A percentile compares a stretch with the other conserved stretches of the same genome.
Evolutionary conservation across 2,329 filamentous ascomycete species (phyloP).

Genomic region (Ophiostoma sp.): DNA sequence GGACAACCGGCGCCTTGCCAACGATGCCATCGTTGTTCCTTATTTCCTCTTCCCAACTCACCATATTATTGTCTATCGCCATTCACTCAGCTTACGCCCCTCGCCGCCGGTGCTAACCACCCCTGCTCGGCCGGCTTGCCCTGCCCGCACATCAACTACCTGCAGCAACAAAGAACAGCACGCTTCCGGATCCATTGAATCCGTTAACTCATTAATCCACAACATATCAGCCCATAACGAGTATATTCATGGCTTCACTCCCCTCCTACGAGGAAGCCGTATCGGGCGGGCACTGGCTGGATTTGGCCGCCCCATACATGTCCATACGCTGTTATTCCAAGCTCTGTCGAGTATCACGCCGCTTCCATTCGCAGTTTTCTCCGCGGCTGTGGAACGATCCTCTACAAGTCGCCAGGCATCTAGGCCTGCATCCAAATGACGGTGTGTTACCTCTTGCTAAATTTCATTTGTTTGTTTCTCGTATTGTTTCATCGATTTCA

Average conservation of each 20-base stretch:
- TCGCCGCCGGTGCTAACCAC: neutral
- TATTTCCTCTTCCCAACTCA: too few species aligned
- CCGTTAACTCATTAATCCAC: neutral
- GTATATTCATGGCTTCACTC: neutral
- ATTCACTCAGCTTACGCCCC: neutral
- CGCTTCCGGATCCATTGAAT: slow-evolving; percentile 31
- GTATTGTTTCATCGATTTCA: neutral
- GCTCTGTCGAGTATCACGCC: slow-evolving; percentile 45
- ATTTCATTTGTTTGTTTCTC: slow-evolving; percentile 14
- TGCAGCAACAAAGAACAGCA: slow-evolving; percentile 8
- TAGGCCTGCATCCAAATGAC: slow-evolving; percentile 40
- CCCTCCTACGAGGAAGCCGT: slow-evolving; percentile 47
- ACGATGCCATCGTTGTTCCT: too few species aligned
- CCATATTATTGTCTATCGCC: neutral
- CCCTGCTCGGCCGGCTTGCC: neutral
- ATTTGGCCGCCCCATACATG: slow-evolving; percentile 43
- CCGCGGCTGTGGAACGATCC: slow-evolving; percentile 50
- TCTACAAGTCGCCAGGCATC: slow-evolving; percentile 36
- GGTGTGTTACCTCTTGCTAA: slow-evolving; percentile 18
- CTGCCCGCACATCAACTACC: neutral
- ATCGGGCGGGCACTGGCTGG: slow-evolving; percentile 44
- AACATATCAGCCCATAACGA: neutral
- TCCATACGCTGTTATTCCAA: slow-evolving; percentile 38
- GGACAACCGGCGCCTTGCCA: too few species aligned
- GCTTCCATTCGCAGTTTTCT: slow-evolving; percentile 46